These are phyloP conservation scores for Soucietia sequanensis DNA, from an alignment of 805 yeast species.

Conservation along the genomic window DNA sequence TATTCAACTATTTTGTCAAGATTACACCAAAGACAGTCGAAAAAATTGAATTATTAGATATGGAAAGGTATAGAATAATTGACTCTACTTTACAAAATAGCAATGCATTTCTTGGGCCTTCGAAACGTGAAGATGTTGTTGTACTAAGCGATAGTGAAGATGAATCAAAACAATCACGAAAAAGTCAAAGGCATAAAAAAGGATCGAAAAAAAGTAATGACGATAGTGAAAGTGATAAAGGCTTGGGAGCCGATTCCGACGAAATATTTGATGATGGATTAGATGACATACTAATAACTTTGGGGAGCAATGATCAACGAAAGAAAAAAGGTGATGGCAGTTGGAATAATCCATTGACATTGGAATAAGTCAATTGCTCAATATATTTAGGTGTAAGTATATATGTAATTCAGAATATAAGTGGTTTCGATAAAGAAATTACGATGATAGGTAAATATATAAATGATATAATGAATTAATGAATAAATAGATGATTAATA, in stretches of 20 bases:
- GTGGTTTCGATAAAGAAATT: no score
- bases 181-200: background rate
- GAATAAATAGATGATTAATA: no score
- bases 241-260: slow-evolving; percentile 7
- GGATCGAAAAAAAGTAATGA: slow-evolving; percentile 1
- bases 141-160: slow-evolving; percentile 26
- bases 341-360: slow-evolving; percentile 39
- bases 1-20: slow-evolving; percentile 41
- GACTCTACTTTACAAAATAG: slow-evolving; percentile 13
- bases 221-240: background rate
- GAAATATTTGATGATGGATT: slow-evolving; percentile 28
- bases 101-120: slow-evolving; percentile 4
- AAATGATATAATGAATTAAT: no score
- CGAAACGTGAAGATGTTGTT: slow-evolving; percentile 24
- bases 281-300: slow-evolving; percentile 23
- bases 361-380: no score
- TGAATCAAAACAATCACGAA: slow-evolving; percentile 5
- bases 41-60: slow-evolving; percentile 34
- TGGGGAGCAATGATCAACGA: slow-evolving; percentile 8
- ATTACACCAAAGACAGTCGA: slow-evolving; percentile 34
- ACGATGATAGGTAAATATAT: no score
- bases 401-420: no score
- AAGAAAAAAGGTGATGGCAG: slow-evolving; percentile 22
- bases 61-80: slow-evolving; percentile 31
- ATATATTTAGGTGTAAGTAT: no score